Conservation (phyloP, 2,329 filamentous ascomycete genomes). For the Paracoccidioides lutzii region DNA sequence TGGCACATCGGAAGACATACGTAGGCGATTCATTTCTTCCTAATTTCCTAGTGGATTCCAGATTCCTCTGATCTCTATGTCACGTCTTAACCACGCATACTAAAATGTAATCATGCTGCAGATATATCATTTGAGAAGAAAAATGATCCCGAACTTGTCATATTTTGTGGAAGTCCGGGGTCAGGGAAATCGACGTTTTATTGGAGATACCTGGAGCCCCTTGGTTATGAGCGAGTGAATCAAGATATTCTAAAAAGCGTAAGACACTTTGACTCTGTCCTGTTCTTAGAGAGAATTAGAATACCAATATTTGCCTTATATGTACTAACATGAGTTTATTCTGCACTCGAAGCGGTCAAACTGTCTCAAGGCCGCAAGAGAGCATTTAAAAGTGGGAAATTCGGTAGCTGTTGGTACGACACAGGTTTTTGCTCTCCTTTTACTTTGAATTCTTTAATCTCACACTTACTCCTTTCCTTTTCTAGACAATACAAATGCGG, state of each 20-base stretch:
- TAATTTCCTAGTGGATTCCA: not conserved
- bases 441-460: conserved; percentile 6
- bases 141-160: conserved; percentile 58
- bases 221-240: conserved; percentile 76
- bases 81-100: not conserved
- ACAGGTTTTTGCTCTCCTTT: conserved; percentile 1
- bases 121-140: conserved; percentile 41
- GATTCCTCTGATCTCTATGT: not conserved
- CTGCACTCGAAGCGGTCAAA: conserved; percentile 39
- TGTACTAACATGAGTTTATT: conserved; percentile 1
- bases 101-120: conserved; percentile 8
- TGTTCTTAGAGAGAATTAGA: not conserved
- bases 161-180: conserved; percentile 81
- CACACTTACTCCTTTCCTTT: conserved; percentile 2
- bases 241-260: conserved; percentile 75
- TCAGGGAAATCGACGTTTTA: conserved; percentile 89
- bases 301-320: not conserved
- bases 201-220: conserved; percentile 60
- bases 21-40: conserved; percentile 17
- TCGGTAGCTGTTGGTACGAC: conserved; percentile 65
- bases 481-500: conserved; percentile 89
- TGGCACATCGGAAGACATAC: conserved; percentile 17
- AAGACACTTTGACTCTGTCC: conserved; percentile 13
- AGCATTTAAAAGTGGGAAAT: conserved; percentile 49
- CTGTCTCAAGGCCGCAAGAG: conserved; percentile 58